These are phyloP conservation scores for Xylaria bambusicola DNA, from an alignment of 495 filamentous ascomycete genomes.

Conservation along the genomic window DNA sequence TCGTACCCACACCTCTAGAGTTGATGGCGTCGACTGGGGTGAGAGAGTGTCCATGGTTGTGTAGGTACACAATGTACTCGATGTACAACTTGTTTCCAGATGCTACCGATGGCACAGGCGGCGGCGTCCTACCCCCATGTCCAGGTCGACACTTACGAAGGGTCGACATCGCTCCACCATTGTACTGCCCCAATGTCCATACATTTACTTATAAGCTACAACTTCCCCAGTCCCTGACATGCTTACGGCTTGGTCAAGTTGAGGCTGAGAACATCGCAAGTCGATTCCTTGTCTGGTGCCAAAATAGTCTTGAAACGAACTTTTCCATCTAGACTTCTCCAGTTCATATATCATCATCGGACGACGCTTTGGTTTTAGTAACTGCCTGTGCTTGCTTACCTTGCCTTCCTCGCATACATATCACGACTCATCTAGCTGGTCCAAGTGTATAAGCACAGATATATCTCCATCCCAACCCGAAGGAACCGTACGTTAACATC, in stretches of 20 bases:
- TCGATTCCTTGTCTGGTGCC: constrained; percentile 29
- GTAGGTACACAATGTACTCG: background rate
- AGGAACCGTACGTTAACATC: constrained; percentile 24
- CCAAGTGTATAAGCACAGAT: background rate
- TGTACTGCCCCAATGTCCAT: constrained; percentile 27
- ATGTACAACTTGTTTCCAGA: constrained; percentile 2
- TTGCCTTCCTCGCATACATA: too few relatives aligned
- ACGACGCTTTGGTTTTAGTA: constrained; percentile 2
- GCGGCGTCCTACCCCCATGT: constrained; percentile 7
- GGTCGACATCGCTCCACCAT: constrained; percentile 26
- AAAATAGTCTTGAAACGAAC: constrained; percentile 25
- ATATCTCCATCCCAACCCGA: constrained; percentile 4
- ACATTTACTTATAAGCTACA: constrained; percentile 33
- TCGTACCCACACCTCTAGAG: constrained; percentile 9
- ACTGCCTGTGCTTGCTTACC: constrained; percentile 7
- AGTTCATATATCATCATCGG: constrained; percentile 15
- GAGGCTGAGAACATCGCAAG: constrained; percentile 36
- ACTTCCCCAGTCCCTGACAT: constrained; percentile 32
- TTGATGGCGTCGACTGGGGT: constrained; percentile 11
- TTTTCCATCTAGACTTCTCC: constrained; percentile 20
- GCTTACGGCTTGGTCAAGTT: constrained; percentile 28
- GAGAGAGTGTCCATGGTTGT: background rate
- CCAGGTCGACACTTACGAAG: background rate
- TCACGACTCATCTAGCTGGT: constrained; percentile 1
- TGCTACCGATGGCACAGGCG: constrained; percentile 17